phyloP scores from a whole-genome alignment of 2,329 filamentous ascomycete species.

The Ceratocystis cubensis region DNA sequence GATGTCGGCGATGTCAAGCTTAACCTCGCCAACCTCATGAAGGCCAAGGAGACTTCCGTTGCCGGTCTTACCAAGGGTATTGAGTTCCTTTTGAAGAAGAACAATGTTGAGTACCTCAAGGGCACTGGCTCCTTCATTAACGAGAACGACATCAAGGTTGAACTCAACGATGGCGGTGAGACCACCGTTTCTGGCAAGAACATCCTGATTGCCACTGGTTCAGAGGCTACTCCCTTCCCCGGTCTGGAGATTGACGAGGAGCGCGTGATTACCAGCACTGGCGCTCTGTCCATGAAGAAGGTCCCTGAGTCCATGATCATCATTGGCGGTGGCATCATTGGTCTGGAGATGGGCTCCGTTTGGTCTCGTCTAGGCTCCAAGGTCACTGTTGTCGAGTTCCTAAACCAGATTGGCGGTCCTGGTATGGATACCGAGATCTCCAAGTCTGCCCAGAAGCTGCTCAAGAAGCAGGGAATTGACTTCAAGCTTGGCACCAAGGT shows the following conservation, averaged over 20 bases:
- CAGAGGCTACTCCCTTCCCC: constrained; percentile 90
- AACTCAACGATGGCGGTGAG: constrained; percentile 83
- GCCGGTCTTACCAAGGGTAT: constrained; percentile 85
- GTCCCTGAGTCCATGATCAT: constrained; percentile 95
- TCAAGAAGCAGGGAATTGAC: constrained; percentile 92
- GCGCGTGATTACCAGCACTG: constrained; percentile 92
- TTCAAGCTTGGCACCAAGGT: constrained; percentile 99
- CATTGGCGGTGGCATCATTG: constrained; percentile 96
- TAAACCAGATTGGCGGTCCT: constrained; percentile 90
- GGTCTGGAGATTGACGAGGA: constrained; percentile 94
- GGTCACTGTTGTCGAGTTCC: constrained; percentile 94
- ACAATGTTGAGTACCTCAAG: constrained; percentile 96
- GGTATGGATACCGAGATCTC: constrained; percentile 94
- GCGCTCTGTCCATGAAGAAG: constrained; percentile 76
- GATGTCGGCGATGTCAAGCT: constrained; percentile 95
- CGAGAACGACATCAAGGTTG: constrained; percentile 84
- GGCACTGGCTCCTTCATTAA: constrained; percentile 76
- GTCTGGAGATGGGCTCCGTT: constrained; percentile 94
- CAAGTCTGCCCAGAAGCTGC: constrained; percentile 82
- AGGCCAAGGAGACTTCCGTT: constrained; percentile 92
- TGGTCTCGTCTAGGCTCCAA: constrained; percentile 90
- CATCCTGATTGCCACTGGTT: constrained; percentile 93
- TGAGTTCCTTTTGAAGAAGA: constrained; percentile 98
- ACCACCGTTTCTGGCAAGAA: constrained; percentile 82
- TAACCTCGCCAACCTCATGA: constrained; percentile 93